Evolutionary conservation across 768 basidiomycete genomes (phyloP), one percentile per base, ranked within the genome.

Genomic region (Leccinum longicurvipes): DNA sequence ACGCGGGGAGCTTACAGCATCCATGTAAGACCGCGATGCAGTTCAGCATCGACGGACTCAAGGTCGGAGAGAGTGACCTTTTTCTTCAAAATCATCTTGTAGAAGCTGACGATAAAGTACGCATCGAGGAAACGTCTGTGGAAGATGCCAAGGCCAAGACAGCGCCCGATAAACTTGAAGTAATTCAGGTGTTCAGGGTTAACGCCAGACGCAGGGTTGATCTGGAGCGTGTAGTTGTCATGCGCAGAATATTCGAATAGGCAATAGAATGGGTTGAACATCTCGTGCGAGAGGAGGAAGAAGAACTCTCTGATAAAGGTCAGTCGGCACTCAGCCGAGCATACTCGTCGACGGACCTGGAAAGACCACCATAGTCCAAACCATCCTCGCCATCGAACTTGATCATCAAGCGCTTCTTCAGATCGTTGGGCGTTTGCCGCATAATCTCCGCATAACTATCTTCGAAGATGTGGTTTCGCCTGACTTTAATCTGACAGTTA

Each of bases 191-290:
- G 97, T 74, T 99, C 97, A 0, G 97, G 97, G 72, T 99, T 99
- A 63, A 99, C 93, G 42, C 92, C 92, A 31, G 94, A 97, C 10
- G 93, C 94, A 12, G 96, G 96, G 75, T 98, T 98, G 74, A 99
- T 98, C 74, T 99, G 97, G 27, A 99, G 87, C 10, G 97, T 98
- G 71, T 99, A 99, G 75, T 99, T 98, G 80, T 98, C 97, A 76
- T 98, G 96, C 19, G 97, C 97, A 2, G 97, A 98, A 74, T 99
- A 99, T 76, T 99, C 97, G 75, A 99, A 99, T 11, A 99, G 79
- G 72, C 97, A 98, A 76, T 99, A 98, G 82, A 99, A 98, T 23
- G 97, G 97, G 74, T 98, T 97, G 81, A 99, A 98, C 97, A 99
- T 98, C 75, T 98, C 97, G 72, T 99, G 97, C 31, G 96, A 98